Conservation (phyloP, 441 rosid genomes). For the Sinapis alba region DNA sequence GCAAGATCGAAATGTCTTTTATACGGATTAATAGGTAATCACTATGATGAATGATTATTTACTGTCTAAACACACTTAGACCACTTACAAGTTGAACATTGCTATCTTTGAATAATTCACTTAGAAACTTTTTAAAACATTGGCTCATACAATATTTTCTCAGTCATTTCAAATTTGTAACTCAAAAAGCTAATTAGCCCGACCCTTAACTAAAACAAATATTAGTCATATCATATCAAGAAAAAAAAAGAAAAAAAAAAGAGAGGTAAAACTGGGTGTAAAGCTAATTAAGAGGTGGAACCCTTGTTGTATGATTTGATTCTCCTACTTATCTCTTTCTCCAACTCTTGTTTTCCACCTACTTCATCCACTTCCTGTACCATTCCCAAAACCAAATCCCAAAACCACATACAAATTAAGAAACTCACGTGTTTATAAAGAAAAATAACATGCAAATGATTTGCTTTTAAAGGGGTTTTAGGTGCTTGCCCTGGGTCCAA, state of each 20-base stretch:
- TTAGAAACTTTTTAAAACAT: neutral
- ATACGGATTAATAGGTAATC: too few relatives aligned
- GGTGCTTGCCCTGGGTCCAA: constrained; percentile 74
- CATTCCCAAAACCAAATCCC: neutral
- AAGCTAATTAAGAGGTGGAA: constrained; percentile 1
- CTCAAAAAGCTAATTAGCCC: neutral
- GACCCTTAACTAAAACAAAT: neutral
- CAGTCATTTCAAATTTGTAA: neutral
- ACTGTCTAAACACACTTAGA: too few relatives aligned
- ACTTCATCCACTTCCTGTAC: constrained; percentile 85
- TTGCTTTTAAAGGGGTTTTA: neutral
- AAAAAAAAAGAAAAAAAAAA: neutral
- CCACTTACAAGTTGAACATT: too few relatives aligned
- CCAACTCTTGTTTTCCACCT: constrained; percentile 80
- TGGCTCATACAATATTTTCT: neutral
- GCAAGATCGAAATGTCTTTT: too few relatives aligned
- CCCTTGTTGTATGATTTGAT: constrained; percentile 47
- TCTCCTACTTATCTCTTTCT: constrained; percentile 68
- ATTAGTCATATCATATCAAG: neutral
- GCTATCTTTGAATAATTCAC: neutral
- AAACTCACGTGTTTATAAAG: neutral
- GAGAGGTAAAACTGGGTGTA: neutral
- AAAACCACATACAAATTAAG: neutral
- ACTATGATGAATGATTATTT: too few relatives aligned
- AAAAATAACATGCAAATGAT: neutral